Evolutionary conservation across 352 stramenopile species (phyloP), one percentile per base, ranked within the genome.

Genomic region (Elongisporangium senticosum): DNA sequence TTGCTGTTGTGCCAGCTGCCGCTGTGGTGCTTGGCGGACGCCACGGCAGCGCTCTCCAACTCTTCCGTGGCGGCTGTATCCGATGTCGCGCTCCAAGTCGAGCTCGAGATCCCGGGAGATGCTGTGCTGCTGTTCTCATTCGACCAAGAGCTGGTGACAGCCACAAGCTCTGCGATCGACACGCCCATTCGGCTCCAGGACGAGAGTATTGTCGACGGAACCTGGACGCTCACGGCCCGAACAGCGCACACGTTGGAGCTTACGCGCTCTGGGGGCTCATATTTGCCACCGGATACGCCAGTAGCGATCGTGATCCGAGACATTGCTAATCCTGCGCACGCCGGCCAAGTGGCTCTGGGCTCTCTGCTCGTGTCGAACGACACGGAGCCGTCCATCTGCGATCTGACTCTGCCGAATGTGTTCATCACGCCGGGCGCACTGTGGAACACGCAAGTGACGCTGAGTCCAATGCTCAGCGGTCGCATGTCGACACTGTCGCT

Each of bases 401-500:
- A 23, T 4, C 4, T 49, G 33, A 53, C 57, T 7, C 56, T 70
- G 39, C 24, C 55, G n/a, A 52, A 20, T 15, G 43, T 73, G 49
- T 58, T 65, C 39, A 64, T 79, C 55, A 21, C 49, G 10, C 72
- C 72, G 1, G 69, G 72, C 7, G 48, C 19, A 8, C 53, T 82
- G 15, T 72, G 56, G 63, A 70, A 73, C 43, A 37, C 50, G 13
- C 33, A 59, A 2, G 57, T 62, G 10, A 48, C 1, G 17, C 67
- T 79, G n/a, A 40, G n/a, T 3, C 59, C 60, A 3, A 20, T 67
- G 6, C 49, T 88, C 20, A 83, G 73, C 20, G 79, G 79, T n/a
- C 62, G 79, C 21, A 57, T 19, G 14, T 63, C 72, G 3, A 61
- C 68, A 15, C 37, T 87, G 13, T 48, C 39, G 1, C 54, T 83